Evolutionary conservation across 768 basidiomycete genomes (phyloP), one percentile per base, ranked within the genome.

Genomic region (Leucocoprinus sp.): DNA sequence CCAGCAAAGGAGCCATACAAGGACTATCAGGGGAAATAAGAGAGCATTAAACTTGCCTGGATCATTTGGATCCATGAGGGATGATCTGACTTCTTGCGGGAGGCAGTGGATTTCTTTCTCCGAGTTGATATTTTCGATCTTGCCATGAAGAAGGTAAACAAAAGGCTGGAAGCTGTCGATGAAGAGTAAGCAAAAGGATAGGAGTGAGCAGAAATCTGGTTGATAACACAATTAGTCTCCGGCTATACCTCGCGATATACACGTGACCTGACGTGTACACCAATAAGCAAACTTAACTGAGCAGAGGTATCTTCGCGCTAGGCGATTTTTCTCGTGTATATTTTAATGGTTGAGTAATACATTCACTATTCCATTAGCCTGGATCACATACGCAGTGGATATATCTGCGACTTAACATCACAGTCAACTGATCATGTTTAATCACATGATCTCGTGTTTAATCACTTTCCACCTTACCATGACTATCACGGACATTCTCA

Each of bases 11-110:
- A 5, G 11, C 5, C 26, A 27, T 5, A 27, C 5, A 11, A 27
- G 5, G 26, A 11, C 26, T 27, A 27, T 11, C 11, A 27, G 11
- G 26, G 11, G 26, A 27, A 11, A 11, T n/a, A n/a, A n/a, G n/a
- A n/a, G n/a, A n/a, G n/a, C n/a, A n/a, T n/a, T n/a, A n/a, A 41
- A 52, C 71, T 59, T 55, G 84, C 84, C 73, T 85, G 86, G 63
- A 88, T 86, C 84, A 88, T 88, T 45, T 87, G 79, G 37, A 74
- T 62, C 79, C 80, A 83, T 48, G 72, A 60, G 9, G 81, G 80
- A 55, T 82, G 80, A 33, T 73, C 60, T 38, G 68, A 54, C 15
- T 46, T 78, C 59, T 73, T 61, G 21, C 52, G 54, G 37, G 69
- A 60, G 43, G 70, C 58, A 27, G 31, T 14, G 73, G 53, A 60